Base-by-base conservation (phyloP, 495 filamentous ascomycete species). In the Pyrenopolyporus hunteri region DNA sequence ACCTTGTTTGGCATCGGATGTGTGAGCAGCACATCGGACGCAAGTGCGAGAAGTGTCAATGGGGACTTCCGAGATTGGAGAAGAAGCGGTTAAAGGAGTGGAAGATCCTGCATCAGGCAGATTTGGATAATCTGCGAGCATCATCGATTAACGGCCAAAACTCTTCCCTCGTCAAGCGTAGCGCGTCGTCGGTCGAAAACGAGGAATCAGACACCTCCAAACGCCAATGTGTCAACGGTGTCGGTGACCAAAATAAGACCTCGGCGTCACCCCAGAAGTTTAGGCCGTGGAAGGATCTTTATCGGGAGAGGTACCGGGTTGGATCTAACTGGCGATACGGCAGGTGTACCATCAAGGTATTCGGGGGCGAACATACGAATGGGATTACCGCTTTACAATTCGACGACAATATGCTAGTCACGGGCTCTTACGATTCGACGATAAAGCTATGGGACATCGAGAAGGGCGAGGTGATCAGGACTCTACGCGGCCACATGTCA, bases 1-100 rank as follows among this genome's bases (percentile, higher is more conserved):
- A 99, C 74, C 88, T 97, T 19, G 94, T 99, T 1, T 99, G 94
- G 94, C 93, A 97, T 64, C 88, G 87, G 51, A 98, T 99, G 93
- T 99, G 94, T 69, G 93, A 97, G 76, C 94, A 99, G 68, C 94
- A 99, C 67, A 98, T 96, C 49, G 65, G 64, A 25, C 82, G 93
- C 44, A 98, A 97, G 71, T 99, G 94, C 75, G 92, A 87, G 43
- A 97, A 97, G 70, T 99, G 94, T 68, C 93, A 95, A 11, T 97
- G 91, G 92, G 94, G 94, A 2, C 72, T 99, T 40, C 94, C 94
- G 37, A 77, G 94, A 42, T 72, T 98, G 50, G 94, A 98, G 64
- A 83, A 91, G 55, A 96, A 95, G 72, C 83, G 89, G 69, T 75
- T 99, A 33, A 84, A 91, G 26, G 93, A 91, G 57, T 88, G 91